Base-by-base conservation (phyloP, 176 grass and related monocot species). In the Carex kokanica region DNA sequence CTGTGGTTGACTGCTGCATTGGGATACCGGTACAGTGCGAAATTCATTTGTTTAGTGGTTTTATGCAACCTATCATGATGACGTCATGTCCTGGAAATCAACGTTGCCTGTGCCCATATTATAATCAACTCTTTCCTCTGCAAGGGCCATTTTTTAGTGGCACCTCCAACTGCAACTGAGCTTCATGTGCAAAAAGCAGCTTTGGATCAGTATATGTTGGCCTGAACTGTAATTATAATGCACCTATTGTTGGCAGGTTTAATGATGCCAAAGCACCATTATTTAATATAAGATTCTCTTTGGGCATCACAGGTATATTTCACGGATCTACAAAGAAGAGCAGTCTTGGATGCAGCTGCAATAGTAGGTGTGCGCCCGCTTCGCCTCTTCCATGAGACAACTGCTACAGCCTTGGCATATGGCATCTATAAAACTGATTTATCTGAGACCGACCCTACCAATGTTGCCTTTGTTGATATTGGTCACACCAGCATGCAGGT, bases 371-470 rank as follows among this genome's bases (percentile, higher is more conserved):
- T 98, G 61, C 84, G 29, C 36, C 90, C 95, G 0, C 81, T 98
- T 49, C 86, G 87, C 0, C 66, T 98, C 32, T 91, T 98, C 86
- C 95, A 98, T 77, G 95, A 98, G 81, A 98, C 92, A 0, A 98
- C 92, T 11, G 90, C 95, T 43, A 98, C 95, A 0, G 90, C 95
- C 0, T 40, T 98, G 90, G 92, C 90, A 0, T 98, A 98, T 70
- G 95, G 95, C 32, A 98, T 98, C 16, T 98, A 98, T 18, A 94
- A 94, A 65, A 98, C 89, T 34, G 92, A 98, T 72, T 88, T 94
- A 53, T 89, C 92, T 0, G 92, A 98, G 86, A 80, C 83, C 13
- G 92, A 98, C 0, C 90, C 88, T 61, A 7, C 91, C 4, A 94
- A 93, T 4, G 95, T 98, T 2, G 95, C 89, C 1, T 98, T 98